Evolutionary conservation across 2,329 filamentous ascomycete genomes (phyloP), one percentile per base, ranked within the genome.

Genomic region (Teratosphaeria viscida): DNA sequence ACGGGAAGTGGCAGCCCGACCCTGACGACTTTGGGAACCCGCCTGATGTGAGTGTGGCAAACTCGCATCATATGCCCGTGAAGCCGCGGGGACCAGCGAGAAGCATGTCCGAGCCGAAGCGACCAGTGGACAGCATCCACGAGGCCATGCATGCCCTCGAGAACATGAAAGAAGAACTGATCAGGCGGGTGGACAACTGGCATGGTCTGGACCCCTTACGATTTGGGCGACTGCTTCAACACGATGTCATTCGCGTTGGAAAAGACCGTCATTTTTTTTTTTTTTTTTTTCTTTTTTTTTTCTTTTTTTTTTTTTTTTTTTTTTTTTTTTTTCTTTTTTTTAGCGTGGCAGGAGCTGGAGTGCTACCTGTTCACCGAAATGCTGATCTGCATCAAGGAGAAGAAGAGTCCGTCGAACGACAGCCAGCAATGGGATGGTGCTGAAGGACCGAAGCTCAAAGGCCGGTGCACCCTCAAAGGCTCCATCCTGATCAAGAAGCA

Each of bases 341-440:
- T n/a, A 64, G 92, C 92, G 6, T 99, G 94, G 94, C 94, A 99
- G 77, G 94, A 97, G 73, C 77, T 99, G 59, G 92, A 99, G 73
- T 99, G 94, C 74, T 99, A 90, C 73, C 82, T 99, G 34, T 99
- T 99, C 71, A 90, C 88, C 4, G 94, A 99, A 77, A 99, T 99
- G 94, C 87, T 99, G 68, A 99, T 99, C 65, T 99, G 94, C 71
- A 91, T 99, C 62, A 99, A 97, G 76, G 94, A 97, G 76, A 97
- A 96, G 82, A 96, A 92, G 77, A 75, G 80, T 8, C 72, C 78
- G 10, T 66, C 79, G 47, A 68, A 73, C 54, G 72, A 68, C 62
- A 79, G 81, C 47, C 81, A 84, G 57, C 84, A 89, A 64, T 92
- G 89, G 82, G 87, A 83, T n/a, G 78, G 78, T 27, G 67, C 75